A percentile compares a stretch with the other conserved stretches of the same genome.
Evolutionary conservation across 1,284 basidiomycete species (phyloP).

Genomic region (Trametes polyzona): DNA sequence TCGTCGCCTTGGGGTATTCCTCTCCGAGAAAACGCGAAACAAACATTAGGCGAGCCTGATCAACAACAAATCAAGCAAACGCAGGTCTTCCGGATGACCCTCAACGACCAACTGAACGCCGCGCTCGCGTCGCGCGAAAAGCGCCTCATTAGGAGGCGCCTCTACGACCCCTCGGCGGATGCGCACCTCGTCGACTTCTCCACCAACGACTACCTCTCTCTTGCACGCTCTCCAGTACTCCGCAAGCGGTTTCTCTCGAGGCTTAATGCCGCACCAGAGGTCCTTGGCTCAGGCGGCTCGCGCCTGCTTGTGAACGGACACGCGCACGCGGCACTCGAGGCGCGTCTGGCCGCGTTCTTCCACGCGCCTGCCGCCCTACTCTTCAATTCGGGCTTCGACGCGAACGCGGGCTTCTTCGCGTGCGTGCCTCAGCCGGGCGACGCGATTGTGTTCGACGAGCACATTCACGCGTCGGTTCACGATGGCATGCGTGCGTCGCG

Average conservation of each 20-base stretch:
- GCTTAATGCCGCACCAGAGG: conserved; percentile 53
- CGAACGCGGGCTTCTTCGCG: conserved; percentile 89
- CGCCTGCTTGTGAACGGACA: conserved; percentile 84
- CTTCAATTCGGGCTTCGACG: conserved; percentile 96
- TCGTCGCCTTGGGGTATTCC: too few relatives aligned
- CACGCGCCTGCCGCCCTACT: conserved; percentile 71
- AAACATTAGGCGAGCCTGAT: background rate
- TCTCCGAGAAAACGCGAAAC: too few relatives aligned
- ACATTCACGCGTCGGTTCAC: conserved; percentile 92
- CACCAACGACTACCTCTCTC: conserved; percentile 94
- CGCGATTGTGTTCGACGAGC: conserved; percentile 82
- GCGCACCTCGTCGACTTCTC: conserved; percentile 71
- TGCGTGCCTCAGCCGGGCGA: conserved; percentile 83
- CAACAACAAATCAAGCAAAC: background rate
- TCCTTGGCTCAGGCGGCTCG: conserved; percentile 92
- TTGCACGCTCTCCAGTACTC: conserved; percentile 65
- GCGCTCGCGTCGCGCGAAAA: conserved; percentile 66
- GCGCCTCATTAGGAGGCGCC: conserved; percentile 62
- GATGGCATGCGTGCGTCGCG: conserved; percentile 85
- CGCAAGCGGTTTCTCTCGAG: conserved; percentile 60
- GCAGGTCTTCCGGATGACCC: conserved; percentile 22
- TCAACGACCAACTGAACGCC: conserved; percentile 45
- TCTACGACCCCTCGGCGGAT: conserved; percentile 53
- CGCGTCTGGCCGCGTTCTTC: conserved; percentile 70
- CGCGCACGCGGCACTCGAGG: conserved; percentile 72